Evolutionary conservation across 139 green algal species (phyloP).

Genomic region (Volvox reticuliferus): DNA sequence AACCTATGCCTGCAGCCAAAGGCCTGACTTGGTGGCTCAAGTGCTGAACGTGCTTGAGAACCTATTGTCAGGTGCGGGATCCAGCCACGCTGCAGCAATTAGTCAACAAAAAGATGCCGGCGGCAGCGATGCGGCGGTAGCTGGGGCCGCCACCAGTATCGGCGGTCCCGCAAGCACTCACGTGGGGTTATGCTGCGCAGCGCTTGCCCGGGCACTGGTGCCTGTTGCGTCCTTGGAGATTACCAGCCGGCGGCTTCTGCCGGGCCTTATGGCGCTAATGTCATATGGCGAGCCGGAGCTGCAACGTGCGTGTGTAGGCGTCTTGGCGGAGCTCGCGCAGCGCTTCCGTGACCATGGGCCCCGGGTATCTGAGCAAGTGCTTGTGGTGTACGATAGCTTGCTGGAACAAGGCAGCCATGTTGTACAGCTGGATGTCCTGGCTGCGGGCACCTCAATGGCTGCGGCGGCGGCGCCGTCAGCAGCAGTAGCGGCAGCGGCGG

Average conservation of each 20-base stretch:
- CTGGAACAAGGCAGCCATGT: conserved; percentile 41
- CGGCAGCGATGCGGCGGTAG: neutral
- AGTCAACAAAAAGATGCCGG: neutral
- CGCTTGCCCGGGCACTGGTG: conserved; percentile 24
- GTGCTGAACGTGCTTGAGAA: conserved; percentile 29
- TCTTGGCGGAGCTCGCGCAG: conserved; percentile 49
- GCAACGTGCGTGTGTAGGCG: conserved; percentile 46
- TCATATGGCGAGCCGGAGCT: conserved; percentile 36
- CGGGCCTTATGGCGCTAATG: conserved; percentile 40
- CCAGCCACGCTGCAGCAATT: neutral
- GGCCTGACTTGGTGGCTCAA: neutral
- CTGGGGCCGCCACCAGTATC: neutral
- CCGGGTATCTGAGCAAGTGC: conserved; percentile 55
- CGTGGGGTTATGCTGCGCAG: conserved; percentile 38
- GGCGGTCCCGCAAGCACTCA: conserved; percentile 24
- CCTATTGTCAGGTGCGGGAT: conserved; percentile 2
- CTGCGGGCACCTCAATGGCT: conserved; percentile 31
- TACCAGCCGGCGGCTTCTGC: conserved; percentile 26
- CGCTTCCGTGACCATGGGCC: conserved; percentile 41
- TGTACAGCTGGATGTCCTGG: conserved; percentile 48
- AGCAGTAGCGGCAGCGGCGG: conserved; percentile 45
- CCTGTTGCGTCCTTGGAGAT: neutral
- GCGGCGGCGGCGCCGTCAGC: conserved; percentile 44
- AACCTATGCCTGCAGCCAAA: conserved; percentile 19
- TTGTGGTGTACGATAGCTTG: conserved; percentile 58